These are phyloP conservation scores for Pseudopithomyces chartarum DNA, from an alignment of 2,329 filamentous ascomycete genomes.

Conservation along the genomic window DNA sequence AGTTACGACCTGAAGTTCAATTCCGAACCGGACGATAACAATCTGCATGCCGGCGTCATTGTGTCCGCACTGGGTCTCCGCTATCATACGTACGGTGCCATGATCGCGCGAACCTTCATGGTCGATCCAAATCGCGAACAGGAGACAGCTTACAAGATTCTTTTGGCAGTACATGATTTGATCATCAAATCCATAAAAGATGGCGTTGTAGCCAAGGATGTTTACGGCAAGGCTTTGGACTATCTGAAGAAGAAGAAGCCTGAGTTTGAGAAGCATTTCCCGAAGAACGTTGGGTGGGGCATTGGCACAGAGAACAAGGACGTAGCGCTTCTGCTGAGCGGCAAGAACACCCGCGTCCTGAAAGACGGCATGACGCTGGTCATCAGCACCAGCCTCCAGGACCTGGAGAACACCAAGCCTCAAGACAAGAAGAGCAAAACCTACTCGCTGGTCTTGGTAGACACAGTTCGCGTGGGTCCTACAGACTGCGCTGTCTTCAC, in stretches of 20 bases:
- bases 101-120: constrained; percentile 90
- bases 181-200: constrained; percentile 90
- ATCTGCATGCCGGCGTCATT: constrained; percentile 89
- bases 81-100: constrained; percentile 94
- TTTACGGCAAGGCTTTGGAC: constrained; percentile 84
- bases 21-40: constrained; percentile 76
- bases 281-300: constrained; percentile 89
- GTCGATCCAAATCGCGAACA: constrained; percentile 97
- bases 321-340: constrained; percentile 79
- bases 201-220: constrained; percentile 82
- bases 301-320: constrained; percentile 94
- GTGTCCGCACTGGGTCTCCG: constrained; percentile 88
- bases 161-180: constrained; percentile 82
- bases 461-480: constrained; percentile 86
- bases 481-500: constrained; percentile 88
- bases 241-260: constrained; percentile 89
- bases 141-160: constrained; percentile 89
- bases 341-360: constrained; percentile 79
- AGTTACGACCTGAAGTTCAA: constrained; percentile 89
- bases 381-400: constrained; percentile 86
- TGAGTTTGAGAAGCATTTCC: constrained; percentile 91
- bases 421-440: constrained; percentile 88
- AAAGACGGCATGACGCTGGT: constrained; percentile 98
- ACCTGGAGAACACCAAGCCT: constrained; percentile 83
- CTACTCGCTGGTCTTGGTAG: constrained; percentile 88